A percentile compares a stretch with the other conserved stretches of the same genome.
Evolutionary conservation across 345 rosid species (phyloP).

Genomic region (Bruguiera parviflora): DNA sequence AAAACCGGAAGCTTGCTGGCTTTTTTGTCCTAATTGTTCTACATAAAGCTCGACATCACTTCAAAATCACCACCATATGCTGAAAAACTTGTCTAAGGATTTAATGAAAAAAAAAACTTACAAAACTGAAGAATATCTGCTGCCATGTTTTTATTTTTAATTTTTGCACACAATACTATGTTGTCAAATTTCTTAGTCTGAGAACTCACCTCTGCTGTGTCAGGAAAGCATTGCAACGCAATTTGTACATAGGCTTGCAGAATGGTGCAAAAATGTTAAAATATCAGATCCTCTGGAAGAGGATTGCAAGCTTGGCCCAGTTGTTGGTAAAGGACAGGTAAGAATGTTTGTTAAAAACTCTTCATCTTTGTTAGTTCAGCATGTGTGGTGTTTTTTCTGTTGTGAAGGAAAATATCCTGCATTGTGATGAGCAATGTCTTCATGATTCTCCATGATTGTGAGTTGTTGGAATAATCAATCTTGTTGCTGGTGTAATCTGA

Average conservation of each 20-base stretch:
- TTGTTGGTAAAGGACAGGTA: constrained; percentile 85
- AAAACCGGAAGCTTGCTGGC: no score
- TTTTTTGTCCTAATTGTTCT: no score
- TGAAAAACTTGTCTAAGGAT: background rate
- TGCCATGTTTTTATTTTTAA: background rate
- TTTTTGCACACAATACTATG: background rate
- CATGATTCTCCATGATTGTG: background rate
- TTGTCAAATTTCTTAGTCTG: background rate
- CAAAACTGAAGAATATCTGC: background rate
- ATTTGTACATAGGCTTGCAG: constrained; percentile 64
- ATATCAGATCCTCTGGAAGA: constrained; percentile 92
- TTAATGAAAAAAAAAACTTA: background rate
- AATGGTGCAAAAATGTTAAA: constrained; percentile 77
- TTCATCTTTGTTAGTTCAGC: background rate
- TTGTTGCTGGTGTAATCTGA: background rate
- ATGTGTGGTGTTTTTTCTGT: background rate
- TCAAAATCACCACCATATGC: no score
- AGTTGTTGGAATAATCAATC: background rate
- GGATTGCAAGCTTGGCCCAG: constrained; percentile 93
- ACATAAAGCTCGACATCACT: no score
- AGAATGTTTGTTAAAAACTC: background rate
- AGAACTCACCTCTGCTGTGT: constrained; percentile 12
- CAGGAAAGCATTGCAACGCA: constrained; percentile 76
- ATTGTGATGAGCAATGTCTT: no score
- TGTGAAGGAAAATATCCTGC: background rate